Evolutionary conservation across 495 filamentous ascomycete species (phyloP), one percentile per base, ranked within the genome.

Genomic region (Alectoria sarmentosa): DNA sequence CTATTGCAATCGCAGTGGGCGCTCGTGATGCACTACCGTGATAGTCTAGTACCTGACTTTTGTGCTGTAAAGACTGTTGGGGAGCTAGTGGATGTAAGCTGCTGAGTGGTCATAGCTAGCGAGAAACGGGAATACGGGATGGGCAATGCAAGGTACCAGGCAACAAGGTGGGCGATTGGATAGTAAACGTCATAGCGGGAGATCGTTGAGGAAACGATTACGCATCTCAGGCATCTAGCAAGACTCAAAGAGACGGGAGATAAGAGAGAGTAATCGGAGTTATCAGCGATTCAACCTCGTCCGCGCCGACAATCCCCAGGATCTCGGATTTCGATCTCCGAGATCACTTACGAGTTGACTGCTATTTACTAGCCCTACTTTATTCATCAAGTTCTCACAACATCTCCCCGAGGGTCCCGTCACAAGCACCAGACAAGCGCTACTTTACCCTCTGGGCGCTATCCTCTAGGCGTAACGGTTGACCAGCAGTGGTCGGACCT

Each of bases 11-110:
- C n/a, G 46, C 52, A 49, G 37, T 46, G 48, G 23, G 52, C 49
- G 56, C 56, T 52, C 41, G 36, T 26, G 23, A 17, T 60, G 7
- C 36, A 26, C 36, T 23, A 39, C 34, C 8, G 57, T 21, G 41
- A 1, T 42, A 32, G 30, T n/a, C n/a, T 38, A 42, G 19, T 19
- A 41, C 7, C 23, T 1, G 57, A 8, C n/a, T 10, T 60, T 15
- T 57, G 62, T 48, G 58, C 52, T 39, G 60, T 58, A 67, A 65
- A 60, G 66, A 65, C 61, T 62, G 60, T 63, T 64, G 58, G 56
- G 67, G 30, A 67, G 56, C 61, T 63, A 63, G 44, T 58, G 1
- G 36, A 58, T 58, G 52, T 60, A 49, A 67, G 61, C 38, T 30
- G 59, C 54, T 7, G 59, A 54, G 48, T 41, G 41, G 56, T 65